Evolutionary conservation across 2,329 filamentous ascomycete genomes (phyloP).

Genomic region (Paecilomyces formosus): DNA sequence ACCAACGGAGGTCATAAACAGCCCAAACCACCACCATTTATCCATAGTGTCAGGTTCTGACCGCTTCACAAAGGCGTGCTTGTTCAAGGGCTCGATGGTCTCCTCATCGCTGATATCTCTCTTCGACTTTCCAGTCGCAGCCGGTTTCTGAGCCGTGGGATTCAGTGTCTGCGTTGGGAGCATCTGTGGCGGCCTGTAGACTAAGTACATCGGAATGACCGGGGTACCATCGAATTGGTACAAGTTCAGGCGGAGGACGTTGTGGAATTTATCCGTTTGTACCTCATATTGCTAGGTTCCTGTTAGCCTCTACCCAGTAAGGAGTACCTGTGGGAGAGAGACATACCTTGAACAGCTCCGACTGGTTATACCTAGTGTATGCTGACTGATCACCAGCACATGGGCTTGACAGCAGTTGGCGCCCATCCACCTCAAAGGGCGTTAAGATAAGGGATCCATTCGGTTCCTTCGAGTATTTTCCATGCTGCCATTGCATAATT

Average conservation of each 20-base stretch:
- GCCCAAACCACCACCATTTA: slow-evolving; percentile 42
- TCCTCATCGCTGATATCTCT: slow-evolving; percentile 13
- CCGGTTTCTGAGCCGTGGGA: slow-evolving; percentile 35
- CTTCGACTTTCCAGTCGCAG: slow-evolving; percentile 31
- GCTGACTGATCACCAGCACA: slow-evolving; percentile 49
- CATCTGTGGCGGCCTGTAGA: slow-evolving; percentile 58
- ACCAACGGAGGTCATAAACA: slow-evolving; percentile 40
- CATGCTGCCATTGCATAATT: slow-evolving; percentile 69
- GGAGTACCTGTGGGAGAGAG: neutral
- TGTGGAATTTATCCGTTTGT: slow-evolving; percentile 53
- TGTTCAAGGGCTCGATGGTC: slow-evolving; percentile 14
- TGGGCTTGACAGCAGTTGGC: slow-evolving; percentile 59
- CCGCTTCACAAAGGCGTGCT: slow-evolving; percentile 19
- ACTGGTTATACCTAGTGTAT: slow-evolving; percentile 62
- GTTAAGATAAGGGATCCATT: slow-evolving; percentile 54
- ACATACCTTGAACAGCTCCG: slow-evolving; percentile 54
- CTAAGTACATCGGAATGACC: slow-evolving; percentile 61
- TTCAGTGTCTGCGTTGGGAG: slow-evolving; percentile 61
- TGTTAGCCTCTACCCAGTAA: slow-evolving; percentile 3
- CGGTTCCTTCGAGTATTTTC: slow-evolving; percentile 48
- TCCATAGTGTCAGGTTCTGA: slow-evolving; percentile 32
- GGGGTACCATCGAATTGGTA: slow-evolving; percentile 57
- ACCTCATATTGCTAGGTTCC: slow-evolving; percentile 31
- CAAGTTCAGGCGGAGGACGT: slow-evolving; percentile 56
- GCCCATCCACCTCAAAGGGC: slow-evolving; percentile 59